Evolutionary conservation across 2,329 filamentous ascomycete genomes (phyloP), one percentile per base, ranked within the genome.

Genomic region (Colletotrichum spaethianum): DNA sequence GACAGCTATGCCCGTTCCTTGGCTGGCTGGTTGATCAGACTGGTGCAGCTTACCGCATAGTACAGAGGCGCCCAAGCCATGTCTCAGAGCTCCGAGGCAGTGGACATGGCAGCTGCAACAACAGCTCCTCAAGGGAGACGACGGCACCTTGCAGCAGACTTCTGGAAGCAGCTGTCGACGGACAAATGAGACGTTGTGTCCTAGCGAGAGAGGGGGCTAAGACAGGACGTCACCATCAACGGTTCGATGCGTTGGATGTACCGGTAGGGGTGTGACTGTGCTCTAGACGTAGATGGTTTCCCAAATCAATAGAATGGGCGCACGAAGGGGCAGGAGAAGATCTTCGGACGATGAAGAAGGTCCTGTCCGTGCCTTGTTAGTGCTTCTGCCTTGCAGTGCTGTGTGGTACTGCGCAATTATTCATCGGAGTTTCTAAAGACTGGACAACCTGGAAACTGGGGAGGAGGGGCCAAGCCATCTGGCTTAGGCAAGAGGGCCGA

Each of bases 401-500:
- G 44, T 42, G 36, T 16, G 42, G 56, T 26, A 46, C 36, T 42
- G 28, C 31, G 46, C 16, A 28, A 28, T 28, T 18, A n/a, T n/a
- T 26, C n/a, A 7, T 53, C 38, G 38, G 20, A 44, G 38, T 26
- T 48, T 38, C 40, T 18, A 23, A 60, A n/a, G 20, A 31, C 38
- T 38, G n/a, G 40, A 60, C 33, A 44, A 26, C 26, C 38, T 42
- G 20, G 50, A 48, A 55, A 20, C 38, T 20, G 48, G 44, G 16
- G 46, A 57, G 12, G 42, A 38, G 64, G 60, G 46, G 23, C 16
- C 40, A 42, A 50, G 36, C 33, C 66, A 57, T 52, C 28, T 55
- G 36, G 26, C 63, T 36, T 44, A 38, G 31, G 50, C 36, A 40
- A 59, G 59, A 68, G n/a, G 64, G 57, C 69, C 69, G 64, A 72